Percentiles rank a stretch among this genome's conserved stretches.
These are phyloP conservation scores for Lathyrus tuberosus DNA, from an alignment of 306 rosid species.

Conservation along the genomic window DNA sequence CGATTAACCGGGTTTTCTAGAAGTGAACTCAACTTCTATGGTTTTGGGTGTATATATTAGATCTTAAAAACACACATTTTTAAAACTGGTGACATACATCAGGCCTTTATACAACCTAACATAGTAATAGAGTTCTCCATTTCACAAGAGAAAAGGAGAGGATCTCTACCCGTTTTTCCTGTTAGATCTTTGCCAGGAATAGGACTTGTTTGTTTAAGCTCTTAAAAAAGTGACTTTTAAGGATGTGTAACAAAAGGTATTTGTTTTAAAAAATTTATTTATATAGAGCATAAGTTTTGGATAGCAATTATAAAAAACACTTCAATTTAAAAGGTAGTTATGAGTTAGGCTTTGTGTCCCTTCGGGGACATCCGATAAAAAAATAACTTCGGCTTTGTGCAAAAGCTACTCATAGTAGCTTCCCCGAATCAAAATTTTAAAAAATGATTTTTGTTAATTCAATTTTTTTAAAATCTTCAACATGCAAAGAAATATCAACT, in stretches of 20 bases:
- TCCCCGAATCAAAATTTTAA: background rate
- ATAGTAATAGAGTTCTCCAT: background rate
- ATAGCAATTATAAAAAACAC: background rate
- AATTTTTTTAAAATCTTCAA: background rate
- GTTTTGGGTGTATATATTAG: background rate
- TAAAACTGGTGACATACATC: background rate
- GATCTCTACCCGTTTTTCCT: background rate
- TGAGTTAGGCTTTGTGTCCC: too few relatives aligned
- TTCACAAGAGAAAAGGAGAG: background rate
- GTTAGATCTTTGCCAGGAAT: background rate
- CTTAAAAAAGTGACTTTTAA: background rate
- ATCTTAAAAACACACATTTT: background rate
- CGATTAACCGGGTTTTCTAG: slow-evolving; percentile 1
- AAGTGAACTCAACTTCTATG: background rate
- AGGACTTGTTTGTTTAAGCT: background rate
- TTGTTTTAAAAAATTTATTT: background rate
- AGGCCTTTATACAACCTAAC: background rate
- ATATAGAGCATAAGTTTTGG: background rate
- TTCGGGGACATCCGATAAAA: too few relatives aligned
- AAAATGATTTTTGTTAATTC: background rate
- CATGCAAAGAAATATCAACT: background rate
- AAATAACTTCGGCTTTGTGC: background rate
- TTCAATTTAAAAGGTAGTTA: background rate
- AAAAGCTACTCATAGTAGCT: slow-evolving; percentile 4
- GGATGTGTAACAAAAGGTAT: background rate